Evolutionary conservation across 345 rosid species (phyloP).

Genomic region (Eucalyptus cloeziana): DNA sequence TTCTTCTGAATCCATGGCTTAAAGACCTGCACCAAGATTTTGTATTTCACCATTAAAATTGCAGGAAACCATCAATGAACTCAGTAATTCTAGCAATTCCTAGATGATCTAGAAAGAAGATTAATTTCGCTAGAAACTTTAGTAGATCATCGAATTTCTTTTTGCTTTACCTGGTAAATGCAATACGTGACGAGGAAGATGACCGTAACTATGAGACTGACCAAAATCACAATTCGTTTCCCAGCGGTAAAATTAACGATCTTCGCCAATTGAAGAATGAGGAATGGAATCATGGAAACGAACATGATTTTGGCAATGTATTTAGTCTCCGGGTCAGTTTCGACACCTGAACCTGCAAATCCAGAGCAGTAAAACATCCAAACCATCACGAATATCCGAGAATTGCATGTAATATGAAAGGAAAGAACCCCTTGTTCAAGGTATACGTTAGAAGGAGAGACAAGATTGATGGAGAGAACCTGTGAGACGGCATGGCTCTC

Average conservation of each 20-base stretch:
- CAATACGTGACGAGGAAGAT: slow-evolving; percentile 10
- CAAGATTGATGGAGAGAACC: background rate
- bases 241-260: slow-evolving; percentile 7
- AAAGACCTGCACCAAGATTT: slow-evolving; percentile 14
- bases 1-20: slow-evolving; percentile 34
- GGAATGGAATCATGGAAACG: slow-evolving; percentile 24
- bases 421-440: background rate
- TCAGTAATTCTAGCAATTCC: background rate
- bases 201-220: slow-evolving; percentile 11
- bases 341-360: slow-evolving; percentile 32
- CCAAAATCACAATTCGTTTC: slow-evolving; percentile 4
- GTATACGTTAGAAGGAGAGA: background rate
- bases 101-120: background rate
- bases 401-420: background rate
- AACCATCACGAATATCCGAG: background rate
- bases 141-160: background rate
- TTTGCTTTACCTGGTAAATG: slow-evolving; percentile 23
- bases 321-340: slow-evolving; percentile 18
- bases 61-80: background rate
- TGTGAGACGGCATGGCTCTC: background rate
- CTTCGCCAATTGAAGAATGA: slow-evolving; percentile 22
- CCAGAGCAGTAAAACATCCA: background rate
- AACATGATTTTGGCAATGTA: slow-evolving; percentile 18
- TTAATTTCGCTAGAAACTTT: background rate
- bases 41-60: background rate